Conservation (phyloP, 306 rosid species). For the Malus sylvestris region DNA sequence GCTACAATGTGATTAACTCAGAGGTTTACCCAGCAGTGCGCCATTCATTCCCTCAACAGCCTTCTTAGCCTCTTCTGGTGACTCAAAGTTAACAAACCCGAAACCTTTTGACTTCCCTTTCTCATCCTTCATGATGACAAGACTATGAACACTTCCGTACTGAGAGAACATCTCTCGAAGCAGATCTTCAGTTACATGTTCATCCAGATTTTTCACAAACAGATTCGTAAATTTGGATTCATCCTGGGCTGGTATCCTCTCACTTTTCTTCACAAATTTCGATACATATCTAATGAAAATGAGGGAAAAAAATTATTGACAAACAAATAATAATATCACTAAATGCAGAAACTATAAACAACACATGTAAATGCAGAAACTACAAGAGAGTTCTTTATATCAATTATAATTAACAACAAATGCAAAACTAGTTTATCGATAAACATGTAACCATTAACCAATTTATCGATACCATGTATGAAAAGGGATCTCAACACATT, state of each 20-base stretch:
- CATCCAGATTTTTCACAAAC: conserved; percentile 15
- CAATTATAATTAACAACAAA: background rate
- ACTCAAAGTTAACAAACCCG: conserved; percentile 15
- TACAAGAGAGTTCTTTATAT: background rate
- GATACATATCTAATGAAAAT: conserved; percentile 1
- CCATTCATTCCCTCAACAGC: conserved; percentile 8
- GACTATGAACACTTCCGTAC: conserved; percentile 2
- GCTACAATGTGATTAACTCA: background rate
- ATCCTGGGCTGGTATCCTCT: background rate
- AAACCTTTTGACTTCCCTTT: conserved; percentile 16
- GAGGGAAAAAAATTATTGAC: background rate
- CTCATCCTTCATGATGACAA: conserved; percentile 10
- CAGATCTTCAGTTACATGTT: conserved; percentile 1
- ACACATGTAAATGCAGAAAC: background rate
- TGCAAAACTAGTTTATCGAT: background rate
- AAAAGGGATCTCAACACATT: background rate
- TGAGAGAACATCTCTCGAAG: conserved; percentile 6
- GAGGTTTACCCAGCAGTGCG: conserved; percentile 1
- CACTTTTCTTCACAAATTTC: conserved; percentile 8
- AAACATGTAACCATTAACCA: background rate
- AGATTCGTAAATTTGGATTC: conserved; percentile 8
- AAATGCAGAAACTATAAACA: background rate
- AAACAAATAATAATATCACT: background rate
- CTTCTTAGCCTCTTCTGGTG: conserved; percentile 8
- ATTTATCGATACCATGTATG: background rate